Evolutionary conservation across 1,284 basidiomycete genomes (phyloP).

Genomic region (Austroboletus rostrupii): DNA sequence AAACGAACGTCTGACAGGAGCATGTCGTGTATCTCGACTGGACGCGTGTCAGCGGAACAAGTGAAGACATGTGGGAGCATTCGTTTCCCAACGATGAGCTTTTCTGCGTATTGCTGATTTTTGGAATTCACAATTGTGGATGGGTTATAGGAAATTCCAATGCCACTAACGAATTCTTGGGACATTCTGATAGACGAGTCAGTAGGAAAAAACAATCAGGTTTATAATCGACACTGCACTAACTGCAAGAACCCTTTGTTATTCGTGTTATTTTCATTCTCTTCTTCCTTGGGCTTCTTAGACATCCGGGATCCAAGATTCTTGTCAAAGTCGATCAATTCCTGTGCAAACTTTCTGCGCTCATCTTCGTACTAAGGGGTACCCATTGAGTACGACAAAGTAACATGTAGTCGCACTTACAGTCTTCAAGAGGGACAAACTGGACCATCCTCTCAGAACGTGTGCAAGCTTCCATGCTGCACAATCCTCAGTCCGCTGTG

Average conservation of each 20-base stretch:
- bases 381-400: background rate
- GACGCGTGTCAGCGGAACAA: background rate
- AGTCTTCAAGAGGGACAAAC: constrained; percentile 62
- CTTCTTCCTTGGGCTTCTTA: constrained; percentile 61
- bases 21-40: background rate
- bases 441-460: constrained; percentile 69
- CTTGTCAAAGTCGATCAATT: constrained; percentile 77
- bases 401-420: constrained; percentile 31
- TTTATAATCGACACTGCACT: constrained; percentile 13
- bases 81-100: background rate
- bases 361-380: constrained; percentile 57
- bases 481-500: background rate
- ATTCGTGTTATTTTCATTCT: constrained; percentile 55
- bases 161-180: background rate
- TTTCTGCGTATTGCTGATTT: background rate
- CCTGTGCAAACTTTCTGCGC: constrained; percentile 68
- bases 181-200: background rate
- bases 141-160: background rate
- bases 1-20: background rate
- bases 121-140: background rate
- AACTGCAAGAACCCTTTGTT: constrained; percentile 62
- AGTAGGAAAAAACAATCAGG: background rate
- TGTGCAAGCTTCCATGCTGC: constrained; percentile 72
- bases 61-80: background rate
- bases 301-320: constrained; percentile 75